Percentiles rank a stretch among this genome's conserved stretches.
phyloP scores from a whole-genome alignment of 202 grass and related monocot species.

The Bolboschoenoplectus hybrid region DNA sequence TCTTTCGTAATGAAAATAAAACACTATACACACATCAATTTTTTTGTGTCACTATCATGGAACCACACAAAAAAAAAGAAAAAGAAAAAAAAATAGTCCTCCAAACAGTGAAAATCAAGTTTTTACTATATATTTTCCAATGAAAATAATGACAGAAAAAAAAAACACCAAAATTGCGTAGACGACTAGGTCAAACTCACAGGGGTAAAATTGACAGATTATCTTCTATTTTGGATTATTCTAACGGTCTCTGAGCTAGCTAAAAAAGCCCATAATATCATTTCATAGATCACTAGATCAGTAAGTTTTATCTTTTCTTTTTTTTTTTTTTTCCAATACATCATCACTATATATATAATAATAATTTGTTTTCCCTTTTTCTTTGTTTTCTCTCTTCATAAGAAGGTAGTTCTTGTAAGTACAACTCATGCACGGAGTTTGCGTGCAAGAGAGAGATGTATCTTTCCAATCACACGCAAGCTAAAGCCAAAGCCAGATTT shows the following conservation, averaged over 20 bases:
- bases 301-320: not conserved
- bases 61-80: not conserved
- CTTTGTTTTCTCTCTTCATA: not conserved
- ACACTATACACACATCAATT: no score
- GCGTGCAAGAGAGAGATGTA: not conserved
- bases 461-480: conserved; percentile 26
- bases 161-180: not conserved
- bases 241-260: conserved; percentile 32
- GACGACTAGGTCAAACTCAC: not conserved
- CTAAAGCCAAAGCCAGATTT: conserved; percentile 24
- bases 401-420: not conserved
- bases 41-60: not conserved
- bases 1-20: no score
- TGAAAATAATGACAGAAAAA: not conserved
- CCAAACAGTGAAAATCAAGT: not conserved
- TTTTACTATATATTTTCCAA: not conserved
- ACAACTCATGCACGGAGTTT: conserved; percentile 31
- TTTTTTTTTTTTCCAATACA: not conserved
- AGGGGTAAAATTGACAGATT: conserved; percentile 30
- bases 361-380: not conserved
- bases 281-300: not conserved
- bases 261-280: not conserved
- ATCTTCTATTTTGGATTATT: conserved; percentile 35
- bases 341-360: no score
- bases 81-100: not conserved